Percentiles rank a stretch among this genome's conserved stretches.
These are phyloP conservation scores for Neoscytalidium dimidiatum DNA, from an alignment of 2,329 filamentous ascomycete species.

Conservation along the genomic window DNA sequence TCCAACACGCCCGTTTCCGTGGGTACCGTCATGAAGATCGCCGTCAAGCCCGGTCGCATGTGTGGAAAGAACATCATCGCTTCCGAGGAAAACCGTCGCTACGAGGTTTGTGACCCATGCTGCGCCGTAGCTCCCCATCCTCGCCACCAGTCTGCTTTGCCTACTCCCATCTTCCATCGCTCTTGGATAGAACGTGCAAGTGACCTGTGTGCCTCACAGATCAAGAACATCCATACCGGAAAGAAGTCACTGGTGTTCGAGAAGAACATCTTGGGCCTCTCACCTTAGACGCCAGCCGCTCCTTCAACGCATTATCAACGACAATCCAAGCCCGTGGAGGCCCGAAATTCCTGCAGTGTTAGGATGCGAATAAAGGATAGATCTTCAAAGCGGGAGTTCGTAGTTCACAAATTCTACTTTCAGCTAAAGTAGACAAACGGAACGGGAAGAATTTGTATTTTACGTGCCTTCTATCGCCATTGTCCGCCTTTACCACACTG, in stretches of 20 bases:
- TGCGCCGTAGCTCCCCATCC: too few species aligned
- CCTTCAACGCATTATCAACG: too few species aligned
- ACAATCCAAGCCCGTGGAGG: too few species aligned
- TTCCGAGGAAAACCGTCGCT: background rate
- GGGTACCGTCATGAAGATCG: background rate
- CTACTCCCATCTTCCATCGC: background rate
- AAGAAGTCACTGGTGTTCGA: background rate
- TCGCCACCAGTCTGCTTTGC: background rate
- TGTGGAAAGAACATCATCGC: background rate
- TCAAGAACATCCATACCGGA: slow-evolving; percentile 3
- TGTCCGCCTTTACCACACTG: too few species aligned
- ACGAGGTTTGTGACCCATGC: background rate
- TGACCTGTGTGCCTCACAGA: background rate
- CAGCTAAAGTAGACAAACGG: too few species aligned
- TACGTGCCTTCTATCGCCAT: too few species aligned
- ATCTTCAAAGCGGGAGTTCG: too few species aligned
- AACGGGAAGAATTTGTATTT: too few species aligned
- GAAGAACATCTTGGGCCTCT: background rate
- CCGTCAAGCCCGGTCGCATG: background rate
- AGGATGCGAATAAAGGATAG: too few species aligned
- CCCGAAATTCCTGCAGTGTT: too few species aligned
- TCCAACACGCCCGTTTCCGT: background rate
- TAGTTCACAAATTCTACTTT: too few species aligned
- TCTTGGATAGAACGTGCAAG: background rate
- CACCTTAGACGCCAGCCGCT: background rate